A percentile compares a stretch with the other conserved stretches of the same genome.
These are phyloP conservation scores for Phytophthora vignae DNA, from an alignment of 352 stramenopile genomes.

Conservation along the genomic window DNA sequence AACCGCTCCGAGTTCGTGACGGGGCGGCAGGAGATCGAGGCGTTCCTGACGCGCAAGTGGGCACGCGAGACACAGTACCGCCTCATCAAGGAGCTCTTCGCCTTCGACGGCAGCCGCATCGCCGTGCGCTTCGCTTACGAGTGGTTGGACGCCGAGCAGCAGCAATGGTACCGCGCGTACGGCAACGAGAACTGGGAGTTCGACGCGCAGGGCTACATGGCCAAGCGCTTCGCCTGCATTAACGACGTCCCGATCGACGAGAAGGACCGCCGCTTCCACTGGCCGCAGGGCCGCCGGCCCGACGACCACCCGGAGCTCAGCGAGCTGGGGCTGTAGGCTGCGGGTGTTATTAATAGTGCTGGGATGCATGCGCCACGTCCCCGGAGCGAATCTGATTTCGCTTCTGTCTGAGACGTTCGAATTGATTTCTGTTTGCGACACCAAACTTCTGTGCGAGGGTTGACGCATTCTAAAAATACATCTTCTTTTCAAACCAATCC, in stretches of 20 bases:
- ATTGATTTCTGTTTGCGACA: too few relatives aligned
- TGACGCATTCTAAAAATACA: neutral
- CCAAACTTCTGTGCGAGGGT: too few relatives aligned
- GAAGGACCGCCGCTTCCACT: slow-evolving; percentile 74
- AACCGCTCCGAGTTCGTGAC: slow-evolving; percentile 88
- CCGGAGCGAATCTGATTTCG: slow-evolving; percentile 14
- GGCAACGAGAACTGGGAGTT: slow-evolving; percentile 94
- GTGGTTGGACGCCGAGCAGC: slow-evolving; percentile 53
- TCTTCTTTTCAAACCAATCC: neutral
- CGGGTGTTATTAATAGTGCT: slow-evolving; percentile 3
- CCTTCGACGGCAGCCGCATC: slow-evolving; percentile 83
- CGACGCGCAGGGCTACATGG: slow-evolving; percentile 82
- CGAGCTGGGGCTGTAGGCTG: slow-evolving; percentile 40
- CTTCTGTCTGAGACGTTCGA: neutral
- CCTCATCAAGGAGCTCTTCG: slow-evolving; percentile 92
- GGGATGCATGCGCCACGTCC: too few relatives aligned
- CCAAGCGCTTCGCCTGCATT: slow-evolving; percentile 86
- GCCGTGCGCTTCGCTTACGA: slow-evolving; percentile 92
- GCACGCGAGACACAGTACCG: slow-evolving; percentile 77
- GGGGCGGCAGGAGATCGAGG: slow-evolving; percentile 76
- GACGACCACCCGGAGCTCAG: slow-evolving; percentile 52
- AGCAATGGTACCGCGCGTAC: slow-evolving; percentile 86
- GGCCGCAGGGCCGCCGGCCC: slow-evolving; percentile 59
- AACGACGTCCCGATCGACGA: slow-evolving; percentile 86
- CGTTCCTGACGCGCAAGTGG: slow-evolving; percentile 87